Evolutionary conservation across 1,139 yeast genomes (phyloP), one percentile per base, ranked within the genome.

Genomic region (Hansenula lynferdii): DNA sequence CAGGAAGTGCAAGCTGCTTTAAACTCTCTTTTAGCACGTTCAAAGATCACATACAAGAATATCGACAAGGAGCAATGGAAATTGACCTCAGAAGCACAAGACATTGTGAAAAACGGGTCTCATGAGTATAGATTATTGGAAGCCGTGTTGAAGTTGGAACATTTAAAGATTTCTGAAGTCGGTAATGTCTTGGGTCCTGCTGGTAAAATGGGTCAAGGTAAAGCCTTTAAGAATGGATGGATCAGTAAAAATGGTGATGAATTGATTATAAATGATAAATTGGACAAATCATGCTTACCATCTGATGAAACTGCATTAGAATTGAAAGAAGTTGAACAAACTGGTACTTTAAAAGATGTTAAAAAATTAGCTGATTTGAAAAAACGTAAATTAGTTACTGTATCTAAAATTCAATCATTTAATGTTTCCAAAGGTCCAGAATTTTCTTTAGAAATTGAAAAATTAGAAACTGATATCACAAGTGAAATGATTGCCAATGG

Each of bases 161-260:
- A 94, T 31, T 72, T 92, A 56, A 85, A 85, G 57, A 81, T 92
- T 50, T 62, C 84, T 19, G 97, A 92, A 42, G 95, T 92, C 42
- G 77, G 78, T 37, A 62, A 78, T 42, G 77, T 82, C 48, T 70
- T 90, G 63, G 97, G 97, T 37, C 67, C 80, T 36, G 76, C 79
- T 46, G 97, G 97, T 43, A 81, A 83, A 54, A 75, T 90, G 47
- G 99, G 98, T 44, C 98, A 92, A 67, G 96, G 95, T 54, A 83
- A 90, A 57, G 98, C 97, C 12, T 92, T 92, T 75, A 92, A 89
- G 66, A 90, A 90, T 62, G 95, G 95, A 36, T 92, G 99, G 99
- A 80, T 92, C 55, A 68, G 77, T 50, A 92, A 92, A 62, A 85
- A 83, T 47, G 95, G 94, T 39, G 95, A 85, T 52, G 77, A 71